Conservation (phyloP, 441 rosid genomes). For the Rhodomyrtus psidioides region DNA sequence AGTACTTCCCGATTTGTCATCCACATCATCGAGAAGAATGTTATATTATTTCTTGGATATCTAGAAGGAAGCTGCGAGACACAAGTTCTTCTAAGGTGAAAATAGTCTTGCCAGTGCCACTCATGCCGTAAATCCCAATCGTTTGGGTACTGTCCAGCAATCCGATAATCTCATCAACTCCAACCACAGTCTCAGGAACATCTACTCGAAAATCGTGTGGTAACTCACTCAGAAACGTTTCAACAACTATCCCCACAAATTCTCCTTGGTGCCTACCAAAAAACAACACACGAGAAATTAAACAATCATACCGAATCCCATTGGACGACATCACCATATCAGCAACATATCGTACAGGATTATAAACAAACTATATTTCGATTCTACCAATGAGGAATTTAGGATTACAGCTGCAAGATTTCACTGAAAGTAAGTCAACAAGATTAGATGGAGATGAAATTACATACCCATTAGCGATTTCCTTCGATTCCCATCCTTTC, state of each 20-base stretch:
- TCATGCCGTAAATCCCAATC: not conserved
- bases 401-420: not conserved
- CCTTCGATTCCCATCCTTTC: not conserved
- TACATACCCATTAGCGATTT: not conserved
- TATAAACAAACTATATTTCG: not conserved
- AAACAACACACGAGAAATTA: not conserved
- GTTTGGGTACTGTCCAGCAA: not conserved
- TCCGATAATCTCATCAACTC: not conserved
- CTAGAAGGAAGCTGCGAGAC: not conserved
- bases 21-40: not conserved
- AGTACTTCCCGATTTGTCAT: not conserved
- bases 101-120: not conserved
- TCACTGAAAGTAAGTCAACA: not conserved
- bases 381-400: not conserved
- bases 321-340: not conserved
- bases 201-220: not conserved
- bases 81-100: not conserved
- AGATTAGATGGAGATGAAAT: not conserved
- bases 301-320: not conserved
- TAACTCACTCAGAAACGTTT: too few species aligned
- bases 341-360: not conserved
- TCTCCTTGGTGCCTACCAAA: not conserved
- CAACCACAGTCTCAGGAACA: not conserved
- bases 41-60: not conserved
- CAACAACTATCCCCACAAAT: not conserved